Evolutionary conservation across 1,284 basidiomycete species (phyloP), one percentile per base, ranked within the genome.

Genomic region (Prillingera fragicola): DNA sequence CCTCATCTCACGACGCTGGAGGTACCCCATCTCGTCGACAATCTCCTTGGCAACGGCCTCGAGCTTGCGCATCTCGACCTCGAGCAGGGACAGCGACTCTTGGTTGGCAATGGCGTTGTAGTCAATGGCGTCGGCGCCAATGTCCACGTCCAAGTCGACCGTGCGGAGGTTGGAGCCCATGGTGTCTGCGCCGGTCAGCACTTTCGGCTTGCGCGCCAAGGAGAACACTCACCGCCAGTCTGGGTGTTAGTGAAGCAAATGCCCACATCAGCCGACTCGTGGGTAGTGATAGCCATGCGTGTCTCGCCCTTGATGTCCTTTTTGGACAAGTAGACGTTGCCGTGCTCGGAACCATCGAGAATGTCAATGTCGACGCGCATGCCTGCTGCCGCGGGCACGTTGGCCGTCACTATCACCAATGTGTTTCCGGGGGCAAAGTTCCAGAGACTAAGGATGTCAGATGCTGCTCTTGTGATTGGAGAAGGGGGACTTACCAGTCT

Each of bases 91-190:
- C 0, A 98, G 77, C 1, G 88, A 92, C 71, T 98, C 94, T 70
- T 96, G 92, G 73, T 96, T 97, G 6, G 95, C 94, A 66, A 98
- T 98, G 17, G 94, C 94, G 63, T 97, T 97, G 78, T 98, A 98
- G 72, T 98, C 95, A 31, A 97, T 84, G 0, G 95, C 95, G 62
- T 98, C 94, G 15, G 94, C 92, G 35, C 94, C 94, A 69, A 98
- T 94, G 65, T 98, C 95, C 32, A 97, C 82, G 65, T 98, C 94
- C 43, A 98, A 74, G 74, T 98, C 94, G 54, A 98, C 74, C 18
- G 84, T 78, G 25, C 87, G 78, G 25, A 76, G 72, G 46, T 79
- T 74, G 46, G 78, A 77, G 25, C 39, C 38, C 32, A 32, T 8
- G n/a, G 40, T 41, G 37, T 29, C 32, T 26, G 36, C 91, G 35